Base-by-base conservation (phyloP, 2,329 filamentous ascomycete species). In the Calonectria montana region DNA sequence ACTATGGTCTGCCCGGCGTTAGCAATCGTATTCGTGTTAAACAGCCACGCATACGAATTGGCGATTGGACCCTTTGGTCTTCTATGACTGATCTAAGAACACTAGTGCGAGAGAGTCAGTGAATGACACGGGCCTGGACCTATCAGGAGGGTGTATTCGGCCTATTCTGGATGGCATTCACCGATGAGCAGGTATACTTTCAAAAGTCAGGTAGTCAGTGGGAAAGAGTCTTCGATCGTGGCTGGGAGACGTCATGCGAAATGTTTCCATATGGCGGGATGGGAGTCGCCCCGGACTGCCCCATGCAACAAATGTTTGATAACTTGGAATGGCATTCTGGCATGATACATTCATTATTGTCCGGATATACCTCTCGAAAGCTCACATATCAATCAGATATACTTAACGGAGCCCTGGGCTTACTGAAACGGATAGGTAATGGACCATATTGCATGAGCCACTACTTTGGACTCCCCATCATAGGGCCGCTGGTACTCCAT, bases 181-280 rank as follows among this genome's bases (percentile, higher is more conserved):
- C 70, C 27, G 70, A 72, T 27, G 70, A 72, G n/a, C 70, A 72
- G 27, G 70, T 72, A 41, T 72, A 65, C 41, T 72, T 72, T n/a
- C 70, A 72, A 27, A 41, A 59, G n/a, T 69, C 59, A 16, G 68
- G 68, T 15, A 72, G 43, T 18, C 65, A 72, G 21, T 65, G 61
- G 70, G 65, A 59, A 31, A 10, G 37, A 39, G 69, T 65, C 25
- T 1, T 65, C 50, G 70, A 69, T 21, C 70, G 70, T 18, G 53
- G 70, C 61, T 72, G 70, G 70, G 64, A 65, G 25, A 25, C 59
- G 6, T 72, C 70, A 5, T 65, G 27, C 23, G 70, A 72, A 35
- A 72, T 72, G 70, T 72, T 65, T 65, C 70, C 70, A 6, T 50
- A 62, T 12, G 67, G 67, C 9, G 70, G 70, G 8, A 21, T 72